These are phyloP conservation scores for Rhododendron williamsianum DNA, from an alignment of 148 eudicot genomes.

Conservation along the genomic window DNA sequence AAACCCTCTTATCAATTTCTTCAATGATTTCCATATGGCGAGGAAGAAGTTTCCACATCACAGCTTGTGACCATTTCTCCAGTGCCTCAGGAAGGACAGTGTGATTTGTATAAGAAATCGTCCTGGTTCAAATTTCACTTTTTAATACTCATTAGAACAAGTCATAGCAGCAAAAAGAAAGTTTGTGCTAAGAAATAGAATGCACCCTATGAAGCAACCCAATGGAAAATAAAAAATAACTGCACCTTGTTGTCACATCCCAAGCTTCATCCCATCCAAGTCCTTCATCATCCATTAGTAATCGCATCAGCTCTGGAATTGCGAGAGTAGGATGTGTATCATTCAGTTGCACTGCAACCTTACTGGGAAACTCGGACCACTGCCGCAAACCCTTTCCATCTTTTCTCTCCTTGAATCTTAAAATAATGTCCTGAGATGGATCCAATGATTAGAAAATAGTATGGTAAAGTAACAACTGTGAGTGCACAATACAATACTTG, in stretches of 20 bases:
- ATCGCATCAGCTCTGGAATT: conserved; percentile 94
- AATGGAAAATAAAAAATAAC: background rate
- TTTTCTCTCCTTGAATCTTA: conserved; percentile 84
- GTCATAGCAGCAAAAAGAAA: conserved; percentile 8
- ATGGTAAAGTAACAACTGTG: background rate
- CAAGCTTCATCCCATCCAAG: conserved; percentile 99
- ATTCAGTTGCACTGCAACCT: conserved; percentile 97
- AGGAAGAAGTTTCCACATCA: conserved; percentile 99
- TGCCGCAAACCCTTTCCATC: conserved; percentile 36
- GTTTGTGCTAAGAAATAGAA: background rate
- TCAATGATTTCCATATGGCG: conserved; percentile 97
- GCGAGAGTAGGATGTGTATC: conserved; percentile 98
- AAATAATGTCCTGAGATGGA: conserved; percentile 70
- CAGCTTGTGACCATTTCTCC: conserved; percentile 93
- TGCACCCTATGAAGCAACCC: background rate
- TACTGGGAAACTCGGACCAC: conserved; percentile 88
- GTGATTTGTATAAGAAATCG: conserved; percentile 96
- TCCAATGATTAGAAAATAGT: conserved; percentile 5
- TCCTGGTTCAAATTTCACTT: conserved; percentile 45
- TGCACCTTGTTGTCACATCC: conserved; percentile 73
- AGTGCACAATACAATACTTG: conserved; percentile 3
- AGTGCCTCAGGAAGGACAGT: conserved; percentile 99
- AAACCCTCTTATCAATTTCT: conserved; percentile 91
- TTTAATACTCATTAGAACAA: background rate
- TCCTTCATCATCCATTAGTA: conserved; percentile 91